Percentiles rank a stretch among this genome's conserved stretches.
phyloP scores from a whole-genome alignment of 2,329 filamentous ascomycete genomes.

The Byssoonygena ceratinophila region DNA sequence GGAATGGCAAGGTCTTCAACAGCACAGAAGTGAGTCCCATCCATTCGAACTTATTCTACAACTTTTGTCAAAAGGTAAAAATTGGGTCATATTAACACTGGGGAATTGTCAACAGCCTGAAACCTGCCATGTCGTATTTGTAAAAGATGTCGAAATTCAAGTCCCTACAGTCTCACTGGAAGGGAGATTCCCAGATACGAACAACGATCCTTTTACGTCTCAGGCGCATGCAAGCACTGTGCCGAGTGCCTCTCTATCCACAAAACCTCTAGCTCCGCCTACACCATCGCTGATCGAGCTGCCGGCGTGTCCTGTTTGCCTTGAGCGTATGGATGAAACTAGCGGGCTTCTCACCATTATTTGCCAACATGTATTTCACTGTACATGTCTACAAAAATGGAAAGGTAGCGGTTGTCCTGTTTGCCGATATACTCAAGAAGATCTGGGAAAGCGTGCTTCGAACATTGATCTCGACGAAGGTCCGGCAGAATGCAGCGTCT shows the following conservation, averaged over 20 bases:
- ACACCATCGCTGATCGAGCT: slow-evolving; percentile 82
- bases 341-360: slow-evolving; percentile 90
- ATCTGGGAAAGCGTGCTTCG: slow-evolving; percentile 38
- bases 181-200: slow-evolving; percentile 49
- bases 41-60: slow-evolving; percentile 13
- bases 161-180: slow-evolving; percentile 29
- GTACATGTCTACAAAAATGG: slow-evolving; percentile 92
- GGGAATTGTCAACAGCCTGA: slow-evolving; percentile 52
- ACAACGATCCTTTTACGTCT: slow-evolving; percentile 49
- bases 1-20: slow-evolving; percentile 90
- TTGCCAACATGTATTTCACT: slow-evolving; percentile 97
- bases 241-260: slow-evolving; percentile 40
- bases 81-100: slow-evolving; percentile 4
- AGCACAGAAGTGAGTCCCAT: slow-evolving; percentile 64
- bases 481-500: slow-evolving; percentile 58
- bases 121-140: slow-evolving; percentile 87
- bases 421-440: slow-evolving; percentile 73
- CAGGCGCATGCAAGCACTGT: slow-evolving; percentile 27
- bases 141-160: slow-evolving; percentile 74
- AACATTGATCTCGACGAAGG: slow-evolving; percentile 47
- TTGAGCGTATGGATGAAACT: slow-evolving; percentile 97
- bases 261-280: slow-evolving; percentile 56
- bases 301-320: slow-evolving; percentile 88
- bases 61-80: slow-evolving; percentile 9
- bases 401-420: slow-evolving; percentile 87